A percentile compares a stretch with the other conserved stretches of the same genome.
Evolutionary conservation across 176 grass and related monocot genomes (phyloP).

Genomic region (Musa acuminata): DNA sequence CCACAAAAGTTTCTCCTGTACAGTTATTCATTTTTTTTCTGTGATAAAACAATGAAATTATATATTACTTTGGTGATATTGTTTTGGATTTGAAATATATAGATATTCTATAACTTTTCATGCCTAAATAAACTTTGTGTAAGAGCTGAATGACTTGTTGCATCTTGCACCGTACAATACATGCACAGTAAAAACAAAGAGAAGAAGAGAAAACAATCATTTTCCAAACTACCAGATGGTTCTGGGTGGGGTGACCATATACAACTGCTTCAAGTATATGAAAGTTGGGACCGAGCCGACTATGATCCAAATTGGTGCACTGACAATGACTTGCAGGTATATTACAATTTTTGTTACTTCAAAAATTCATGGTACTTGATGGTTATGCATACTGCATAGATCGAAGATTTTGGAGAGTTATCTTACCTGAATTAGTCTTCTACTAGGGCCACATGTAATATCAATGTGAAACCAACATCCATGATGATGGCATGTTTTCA

Average conservation of each 20-base stretch:
- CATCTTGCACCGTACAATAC: conserved; percentile 10
- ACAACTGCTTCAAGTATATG: conserved; percentile 94
- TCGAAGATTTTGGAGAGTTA: no score
- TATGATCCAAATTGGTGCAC: conserved; percentile 91
- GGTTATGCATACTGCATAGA: not conserved
- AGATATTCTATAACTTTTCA: not conserved
- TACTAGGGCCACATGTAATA: not conserved
- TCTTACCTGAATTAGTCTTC: not conserved
- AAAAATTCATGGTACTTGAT: not conserved
- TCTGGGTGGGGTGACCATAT: conserved; percentile 96
- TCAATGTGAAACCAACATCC: not conserved
- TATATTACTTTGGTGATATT: not conserved
- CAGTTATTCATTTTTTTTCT: no score
- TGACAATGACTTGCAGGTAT: conserved; percentile 82
- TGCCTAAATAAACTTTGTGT: not conserved
- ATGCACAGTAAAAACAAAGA: conserved; percentile 57
- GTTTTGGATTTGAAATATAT: not conserved
- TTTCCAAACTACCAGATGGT: conserved; percentile 68
- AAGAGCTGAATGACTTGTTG: not conserved
- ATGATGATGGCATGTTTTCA: not conserved
- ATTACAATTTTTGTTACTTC: not conserved
- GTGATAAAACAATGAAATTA: not conserved
- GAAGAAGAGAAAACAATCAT: conserved; percentile 57
- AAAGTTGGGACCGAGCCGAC: conserved; percentile 66
- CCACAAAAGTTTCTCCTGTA: no score